Percentiles rank a stretch among this genome's conserved stretches.
Evolutionary conservation across 352 stramenopile genomes (phyloP).

Genomic region (Saprolegnia diclina): DNA sequence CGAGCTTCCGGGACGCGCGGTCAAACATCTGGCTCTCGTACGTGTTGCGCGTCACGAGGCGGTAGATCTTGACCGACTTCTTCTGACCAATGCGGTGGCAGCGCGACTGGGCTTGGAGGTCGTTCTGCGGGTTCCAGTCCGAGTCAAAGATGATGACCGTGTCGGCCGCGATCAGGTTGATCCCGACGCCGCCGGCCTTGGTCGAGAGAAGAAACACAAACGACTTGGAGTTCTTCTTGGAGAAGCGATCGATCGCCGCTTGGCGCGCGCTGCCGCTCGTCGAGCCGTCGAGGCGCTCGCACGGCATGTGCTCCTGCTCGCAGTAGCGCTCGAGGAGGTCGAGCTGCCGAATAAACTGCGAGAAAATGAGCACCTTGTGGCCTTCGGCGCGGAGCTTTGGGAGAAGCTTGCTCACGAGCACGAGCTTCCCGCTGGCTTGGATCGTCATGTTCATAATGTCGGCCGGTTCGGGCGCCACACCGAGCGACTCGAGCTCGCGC

Average conservation of each 20-base stretch:
- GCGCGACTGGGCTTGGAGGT: slow-evolving; percentile 81
- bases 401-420: slow-evolving; percentile 86
- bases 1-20: slow-evolving; percentile 96
- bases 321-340: slow-evolving; percentile 93
- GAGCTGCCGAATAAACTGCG: slow-evolving; percentile 91
- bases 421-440: slow-evolving; percentile 80
- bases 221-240: slow-evolving; percentile 89
- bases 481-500: slow-evolving; percentile 71
- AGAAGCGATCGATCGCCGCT: slow-evolving; percentile 96
- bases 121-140: slow-evolving; percentile 99
- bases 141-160: slow-evolving; percentile 99
- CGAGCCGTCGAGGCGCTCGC: slow-evolving; percentile 87
- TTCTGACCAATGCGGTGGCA: slow-evolving; percentile 99
- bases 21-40: slow-evolving; percentile 99
- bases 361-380: slow-evolving; percentile 95
- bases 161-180: slow-evolving; percentile 98
- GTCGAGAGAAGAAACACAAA: slow-evolving; percentile 99
- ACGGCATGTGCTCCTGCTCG: slow-evolving; percentile 82
- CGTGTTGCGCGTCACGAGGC: slow-evolving; percentile 96
- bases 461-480: slow-evolving; percentile 37
- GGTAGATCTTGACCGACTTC: slow-evolving; percentile 97
- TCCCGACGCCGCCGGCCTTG: slow-evolving; percentile 96
- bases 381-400: slow-evolving; percentile 89
- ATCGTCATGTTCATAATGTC: slow-evolving; percentile 82
- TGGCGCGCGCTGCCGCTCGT: slow-evolving; percentile 86